Conservation (phyloP, 2,329 filamentous ascomycete genomes). For the Colletotrichum truncatum region DNA sequence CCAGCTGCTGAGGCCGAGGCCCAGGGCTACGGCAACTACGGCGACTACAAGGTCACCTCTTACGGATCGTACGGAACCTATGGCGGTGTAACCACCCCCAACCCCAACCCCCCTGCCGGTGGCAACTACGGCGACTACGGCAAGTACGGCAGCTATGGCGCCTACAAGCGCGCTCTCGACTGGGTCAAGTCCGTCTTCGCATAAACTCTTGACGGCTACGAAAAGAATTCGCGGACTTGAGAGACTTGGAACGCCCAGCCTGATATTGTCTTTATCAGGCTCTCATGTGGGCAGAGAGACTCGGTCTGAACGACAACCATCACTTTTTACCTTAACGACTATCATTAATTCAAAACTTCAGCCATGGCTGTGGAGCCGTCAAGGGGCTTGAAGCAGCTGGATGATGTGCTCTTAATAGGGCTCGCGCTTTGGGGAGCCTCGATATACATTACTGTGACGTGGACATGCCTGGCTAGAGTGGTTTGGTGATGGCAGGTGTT, state of each 20-base stretch:
- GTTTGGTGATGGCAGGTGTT: too few relatives aligned
- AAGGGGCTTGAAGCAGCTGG: background rate
- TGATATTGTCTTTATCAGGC: too few relatives aligned
- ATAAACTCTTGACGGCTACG: background rate
- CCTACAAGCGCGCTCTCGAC: slow-evolving; percentile 22
- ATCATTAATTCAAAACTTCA: background rate
- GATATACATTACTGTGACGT: too few relatives aligned
- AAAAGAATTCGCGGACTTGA: background rate
- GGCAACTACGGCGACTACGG: slow-evolving; percentile 11
- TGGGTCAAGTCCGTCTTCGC: background rate
- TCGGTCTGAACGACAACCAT: background rate
- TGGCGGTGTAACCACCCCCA: too few relatives aligned
- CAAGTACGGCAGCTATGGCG: slow-evolving; percentile 27
- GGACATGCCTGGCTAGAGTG: too few relatives aligned
- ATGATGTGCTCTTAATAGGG: background rate
- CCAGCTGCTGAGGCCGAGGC: slow-evolving; percentile 7
- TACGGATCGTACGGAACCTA: slow-evolving; percentile 7
- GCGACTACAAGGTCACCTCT: slow-evolving; percentile 3
- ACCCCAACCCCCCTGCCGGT: too few relatives aligned
- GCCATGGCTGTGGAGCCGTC: background rate
- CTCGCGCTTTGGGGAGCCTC: background rate
- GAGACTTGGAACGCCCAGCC: too few relatives aligned
- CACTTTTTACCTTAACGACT: background rate
- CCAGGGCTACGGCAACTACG: slow-evolving; percentile 26
- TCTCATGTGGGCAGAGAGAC: too few relatives aligned